Conservation (phyloP, 2,329 filamentous ascomycete genomes). For the Neonectria sp. region DNA sequence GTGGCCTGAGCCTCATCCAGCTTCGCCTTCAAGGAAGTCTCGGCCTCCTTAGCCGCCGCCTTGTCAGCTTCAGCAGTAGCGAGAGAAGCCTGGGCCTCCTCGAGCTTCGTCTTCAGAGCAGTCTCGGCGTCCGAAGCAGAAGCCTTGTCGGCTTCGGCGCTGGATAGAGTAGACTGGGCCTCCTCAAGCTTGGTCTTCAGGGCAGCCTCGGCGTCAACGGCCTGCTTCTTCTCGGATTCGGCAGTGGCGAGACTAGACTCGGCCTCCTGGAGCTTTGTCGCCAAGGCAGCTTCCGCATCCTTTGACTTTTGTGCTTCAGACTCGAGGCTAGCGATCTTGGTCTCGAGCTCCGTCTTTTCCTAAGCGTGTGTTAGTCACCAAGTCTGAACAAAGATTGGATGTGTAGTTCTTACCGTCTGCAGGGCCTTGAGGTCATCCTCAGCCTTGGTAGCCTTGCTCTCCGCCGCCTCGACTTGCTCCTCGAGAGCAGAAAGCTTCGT, state of each 20-base stretch:
- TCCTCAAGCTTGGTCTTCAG: slow-evolving; percentile 35
- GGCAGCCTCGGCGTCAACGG: slow-evolving; percentile 28
- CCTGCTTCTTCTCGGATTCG: slow-evolving; percentile 30
- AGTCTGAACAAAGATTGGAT: background rate
- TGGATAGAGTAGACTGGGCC: slow-evolving; percentile 26
- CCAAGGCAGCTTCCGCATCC: slow-evolving; percentile 40
- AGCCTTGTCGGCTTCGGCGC: slow-evolving; percentile 25
- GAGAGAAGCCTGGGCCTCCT: slow-evolving; percentile 36
- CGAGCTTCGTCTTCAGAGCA: slow-evolving; percentile 39
- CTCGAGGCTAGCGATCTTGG: slow-evolving; percentile 38
- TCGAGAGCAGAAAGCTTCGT: slow-evolving; percentile 50
- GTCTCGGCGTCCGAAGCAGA: background rate
- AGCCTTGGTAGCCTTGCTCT: slow-evolving; percentile 55
- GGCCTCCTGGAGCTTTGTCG: slow-evolving; percentile 36
- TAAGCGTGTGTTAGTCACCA: slow-evolving; percentile 32
- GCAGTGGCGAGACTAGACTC: slow-evolving; percentile 23
- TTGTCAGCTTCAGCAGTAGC: slow-evolving; percentile 32
- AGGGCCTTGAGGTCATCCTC: slow-evolving; percentile 54
- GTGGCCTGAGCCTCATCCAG: slow-evolving; percentile 26
- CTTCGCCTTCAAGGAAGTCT: slow-evolving; percentile 40
- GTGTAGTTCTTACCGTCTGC: slow-evolving; percentile 47
- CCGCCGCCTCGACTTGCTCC: slow-evolving; percentile 52
- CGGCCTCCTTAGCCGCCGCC: slow-evolving; percentile 35
- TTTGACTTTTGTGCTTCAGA: slow-evolving; percentile 36
- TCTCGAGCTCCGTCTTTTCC: slow-evolving; percentile 42